A percentile compares a stretch with the other conserved stretches of the same genome.
Evolutionary conservation across 2,329 filamentous ascomycete species (phyloP).

Genomic region (Onygena corvina): DNA sequence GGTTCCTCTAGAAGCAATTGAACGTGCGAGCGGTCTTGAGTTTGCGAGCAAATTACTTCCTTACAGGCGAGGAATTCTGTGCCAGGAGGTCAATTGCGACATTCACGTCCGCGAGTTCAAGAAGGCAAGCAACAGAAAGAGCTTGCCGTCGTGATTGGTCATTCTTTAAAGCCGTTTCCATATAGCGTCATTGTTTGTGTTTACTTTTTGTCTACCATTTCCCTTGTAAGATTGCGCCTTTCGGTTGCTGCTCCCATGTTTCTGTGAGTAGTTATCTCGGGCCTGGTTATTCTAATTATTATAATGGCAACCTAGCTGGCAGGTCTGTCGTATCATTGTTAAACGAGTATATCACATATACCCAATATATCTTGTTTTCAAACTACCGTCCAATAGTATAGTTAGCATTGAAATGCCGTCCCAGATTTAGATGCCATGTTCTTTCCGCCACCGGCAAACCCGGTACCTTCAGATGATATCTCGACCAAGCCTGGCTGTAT

Average conservation of each 20-base stretch:
- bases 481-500: constrained; percentile 63
- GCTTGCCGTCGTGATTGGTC: constrained; percentile 13
- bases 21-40: constrained; percentile 82
- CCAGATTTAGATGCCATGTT: constrained; percentile 69
- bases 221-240: constrained; percentile 1
- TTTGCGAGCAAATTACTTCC: constrained; percentile 71
- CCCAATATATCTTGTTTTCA: too few species aligned
- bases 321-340: too few species aligned
- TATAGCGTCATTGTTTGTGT: neutral
- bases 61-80: constrained; percentile 64
- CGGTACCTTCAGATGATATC: constrained; percentile 76
- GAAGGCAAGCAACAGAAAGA: constrained; percentile 44
- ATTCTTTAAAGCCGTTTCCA: neutral
- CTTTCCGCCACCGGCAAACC: constrained; percentile 76
- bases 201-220: neutral
- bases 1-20: constrained; percentile 83
- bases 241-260: too few species aligned
- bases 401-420: constrained; percentile 69
- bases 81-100: constrained; percentile 73
- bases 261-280: too few species aligned
- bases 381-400: too few species aligned
- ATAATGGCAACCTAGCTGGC: too few species aligned
- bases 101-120: constrained; percentile 67
- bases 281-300: too few species aligned
- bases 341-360: too few species aligned